phyloP scores from a whole-genome alignment of 441 rosid genomes.

The Croton setiger region DNA sequence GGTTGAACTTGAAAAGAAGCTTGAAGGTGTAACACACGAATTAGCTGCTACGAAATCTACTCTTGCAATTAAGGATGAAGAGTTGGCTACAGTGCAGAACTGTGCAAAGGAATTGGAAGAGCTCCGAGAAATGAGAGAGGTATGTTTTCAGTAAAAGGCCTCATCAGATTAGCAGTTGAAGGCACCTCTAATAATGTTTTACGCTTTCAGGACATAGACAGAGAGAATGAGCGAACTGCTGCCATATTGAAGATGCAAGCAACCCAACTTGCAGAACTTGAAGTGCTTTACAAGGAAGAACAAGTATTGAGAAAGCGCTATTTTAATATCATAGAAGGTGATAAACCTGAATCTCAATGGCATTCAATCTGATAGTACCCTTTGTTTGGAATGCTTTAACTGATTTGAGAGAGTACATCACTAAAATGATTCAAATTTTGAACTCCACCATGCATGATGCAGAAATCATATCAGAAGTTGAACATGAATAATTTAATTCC shows the following conservation, averaged over 20 bases:
- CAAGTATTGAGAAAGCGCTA: slow-evolving; percentile 83
- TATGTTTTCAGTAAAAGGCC: background rate
- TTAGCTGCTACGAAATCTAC: slow-evolving; percentile 53
- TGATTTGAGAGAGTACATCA: background rate
- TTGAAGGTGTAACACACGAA: slow-evolving; percentile 49
- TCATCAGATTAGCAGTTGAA: too few species aligned
- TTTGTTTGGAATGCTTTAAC: background rate
- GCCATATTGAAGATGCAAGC: slow-evolving; percentile 96
- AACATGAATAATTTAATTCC: background rate
- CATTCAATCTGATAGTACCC: background rate
- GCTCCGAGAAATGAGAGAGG: slow-evolving; percentile 97
- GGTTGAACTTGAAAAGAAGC: slow-evolving; percentile 64
- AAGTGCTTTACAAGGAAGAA: slow-evolving; percentile 84
- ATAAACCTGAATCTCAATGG: background rate
- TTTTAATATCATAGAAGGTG: slow-evolving; percentile 94
- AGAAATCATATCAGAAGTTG: background rate
- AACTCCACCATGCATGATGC: background rate
- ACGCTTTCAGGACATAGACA: slow-evolving; percentile 74
- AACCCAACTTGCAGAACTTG: slow-evolving; percentile 86
- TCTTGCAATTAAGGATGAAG: slow-evolving; percentile 48
- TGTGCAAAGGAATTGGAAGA: slow-evolving; percentile 85
- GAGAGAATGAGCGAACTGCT: slow-evolving; percentile 97
- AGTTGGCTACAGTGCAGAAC: slow-evolving; percentile 56
- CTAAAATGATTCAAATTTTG: background rate
- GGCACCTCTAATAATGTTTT: slow-evolving; percentile 15